Evolutionary conservation across 176 grass and related monocot genomes (phyloP).

Genomic region (Metroxylon sagu): DNA sequence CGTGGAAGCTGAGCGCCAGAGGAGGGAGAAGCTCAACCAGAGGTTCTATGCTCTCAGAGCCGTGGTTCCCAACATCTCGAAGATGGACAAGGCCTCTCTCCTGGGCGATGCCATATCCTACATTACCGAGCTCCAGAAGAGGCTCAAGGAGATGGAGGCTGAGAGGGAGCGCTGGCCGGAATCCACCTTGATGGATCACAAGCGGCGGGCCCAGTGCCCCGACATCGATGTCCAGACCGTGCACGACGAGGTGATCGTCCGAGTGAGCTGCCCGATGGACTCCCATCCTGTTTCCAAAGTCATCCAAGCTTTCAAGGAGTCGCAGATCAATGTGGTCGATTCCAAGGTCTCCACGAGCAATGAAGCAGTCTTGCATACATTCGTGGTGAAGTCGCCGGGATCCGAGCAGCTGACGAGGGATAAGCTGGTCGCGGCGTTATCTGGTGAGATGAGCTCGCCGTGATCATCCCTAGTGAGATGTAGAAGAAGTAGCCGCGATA

Average conservation of each 20-base stretch:
- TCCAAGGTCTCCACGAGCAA: background rate
- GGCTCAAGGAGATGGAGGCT: constrained; percentile 20
- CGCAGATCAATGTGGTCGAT: constrained; percentile 3
- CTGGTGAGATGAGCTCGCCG: no score
- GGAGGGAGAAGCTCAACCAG: constrained; percentile 95
- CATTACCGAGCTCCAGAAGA: constrained; percentile 73
- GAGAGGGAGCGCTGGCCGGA: constrained; percentile 11
- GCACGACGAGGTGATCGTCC: constrained; percentile 66
- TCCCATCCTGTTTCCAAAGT: constrained; percentile 27
- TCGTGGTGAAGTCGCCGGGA: background rate
- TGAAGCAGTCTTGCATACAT: constrained; percentile 3
- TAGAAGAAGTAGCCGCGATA: no score
- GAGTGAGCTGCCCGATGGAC: constrained; percentile 55
- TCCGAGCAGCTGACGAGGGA: no score
- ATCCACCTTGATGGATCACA: background rate
- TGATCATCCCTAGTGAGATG: no score
- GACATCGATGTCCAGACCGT: constrained; percentile 47
- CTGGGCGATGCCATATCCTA: constrained; percentile 75
- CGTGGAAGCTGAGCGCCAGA: constrained; percentile 88
- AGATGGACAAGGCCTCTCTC: constrained; percentile 92
- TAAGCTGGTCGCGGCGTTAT: no score
- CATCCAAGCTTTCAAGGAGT: background rate
- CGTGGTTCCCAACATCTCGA: constrained; percentile 77
- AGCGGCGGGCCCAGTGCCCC: background rate
- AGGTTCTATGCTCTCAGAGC: constrained; percentile 78